Evolutionary conservation across 176 grass and related monocot species (phyloP), one percentile per base, ranked within the genome.

Genomic region (Puccinellia tenuiflora): DNA sequence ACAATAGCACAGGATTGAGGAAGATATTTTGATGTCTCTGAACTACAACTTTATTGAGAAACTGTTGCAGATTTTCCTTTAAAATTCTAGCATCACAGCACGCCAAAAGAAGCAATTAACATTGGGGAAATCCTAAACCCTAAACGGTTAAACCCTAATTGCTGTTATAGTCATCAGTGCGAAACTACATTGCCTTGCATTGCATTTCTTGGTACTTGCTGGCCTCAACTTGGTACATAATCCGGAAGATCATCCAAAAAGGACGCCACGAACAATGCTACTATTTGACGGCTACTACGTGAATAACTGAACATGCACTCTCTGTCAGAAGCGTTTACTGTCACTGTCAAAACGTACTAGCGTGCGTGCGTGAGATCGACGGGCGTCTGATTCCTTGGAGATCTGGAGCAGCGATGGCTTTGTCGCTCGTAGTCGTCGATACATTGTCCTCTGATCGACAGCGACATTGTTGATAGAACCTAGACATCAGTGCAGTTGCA

Each of bases 241-340:
- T 74, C 55, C 13, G 1, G 5, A 20, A 48, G 46, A 66, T 14
- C 43, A 30, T 6, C 17, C 42, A 38, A 67, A 59, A 16, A 3
- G 9, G 79, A 38, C 61, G 85, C 79, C 55, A 60, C 52, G 65
- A 86, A 62, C 76, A 80, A 86, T 73, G 84, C 84, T 63, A 24
- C 54, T 43, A 73, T 26, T 72, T 76, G 70, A 76, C 26, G 67
- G 22, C 9, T 37, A 10, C 31, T 22, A 9, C 3, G 22, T 72
- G 75, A 68, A 60, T 79, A 53, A 48, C 45, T 59, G 48, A 68
- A 37, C 33, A 6, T 10, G 8, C 72, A 73, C 1, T 73, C 70
- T 54, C 59, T 76, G 5, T 50, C 9, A 28, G 16, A 86, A 18
- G 0, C 16, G 25, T 69, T 60, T 24, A 87, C 30, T 83, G 79